These are phyloP conservation scores for Diplotaxis tenuifolia DNA, from an alignment of 345 rosid species.

Conservation along the genomic window DNA sequence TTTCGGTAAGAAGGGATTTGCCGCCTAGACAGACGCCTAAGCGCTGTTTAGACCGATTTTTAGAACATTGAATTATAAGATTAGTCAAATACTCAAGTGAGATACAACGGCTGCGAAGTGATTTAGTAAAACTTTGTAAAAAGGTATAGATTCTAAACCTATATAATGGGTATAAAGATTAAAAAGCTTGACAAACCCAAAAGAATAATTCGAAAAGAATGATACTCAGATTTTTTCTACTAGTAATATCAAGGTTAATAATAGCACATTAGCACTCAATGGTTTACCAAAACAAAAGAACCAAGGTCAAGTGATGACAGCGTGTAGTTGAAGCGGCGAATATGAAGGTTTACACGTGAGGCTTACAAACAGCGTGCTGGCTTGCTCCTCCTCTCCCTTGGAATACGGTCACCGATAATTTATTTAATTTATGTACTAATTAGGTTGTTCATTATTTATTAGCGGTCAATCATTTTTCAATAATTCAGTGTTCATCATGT, in stretches of 20 bases:
- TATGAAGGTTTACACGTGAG: constrained; percentile 24
- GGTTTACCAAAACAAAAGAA: neutral
- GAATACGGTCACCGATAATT: constrained; percentile 24
- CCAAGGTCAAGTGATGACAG: neutral
- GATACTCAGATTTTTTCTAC: neutral
- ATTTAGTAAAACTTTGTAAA: neutral
- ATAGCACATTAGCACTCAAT: neutral
- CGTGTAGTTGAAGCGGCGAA: constrained; percentile 2
- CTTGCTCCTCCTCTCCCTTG: constrained; percentile 10
- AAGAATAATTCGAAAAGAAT: no score
- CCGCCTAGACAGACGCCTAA: no score
- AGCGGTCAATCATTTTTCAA: constrained; percentile 27
- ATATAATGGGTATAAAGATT: neutral
- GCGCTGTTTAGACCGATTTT: no score
- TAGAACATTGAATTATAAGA: no score
- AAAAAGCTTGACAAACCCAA: neutral
- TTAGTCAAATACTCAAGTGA: neutral
- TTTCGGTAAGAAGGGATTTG: no score
- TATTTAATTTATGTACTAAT: constrained; percentile 3
- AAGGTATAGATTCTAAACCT: neutral
- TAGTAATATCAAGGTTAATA: neutral
- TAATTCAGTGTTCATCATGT: constrained; percentile 21
- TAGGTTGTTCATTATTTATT: constrained; percentile 8
- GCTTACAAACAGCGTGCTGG: constrained; percentile 19
- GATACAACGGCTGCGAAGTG: neutral